Evolutionary conservation across 805 yeast species (phyloP), one percentile per base, ranked within the genome.

Genomic region (Starmerella etchellsii): DNA sequence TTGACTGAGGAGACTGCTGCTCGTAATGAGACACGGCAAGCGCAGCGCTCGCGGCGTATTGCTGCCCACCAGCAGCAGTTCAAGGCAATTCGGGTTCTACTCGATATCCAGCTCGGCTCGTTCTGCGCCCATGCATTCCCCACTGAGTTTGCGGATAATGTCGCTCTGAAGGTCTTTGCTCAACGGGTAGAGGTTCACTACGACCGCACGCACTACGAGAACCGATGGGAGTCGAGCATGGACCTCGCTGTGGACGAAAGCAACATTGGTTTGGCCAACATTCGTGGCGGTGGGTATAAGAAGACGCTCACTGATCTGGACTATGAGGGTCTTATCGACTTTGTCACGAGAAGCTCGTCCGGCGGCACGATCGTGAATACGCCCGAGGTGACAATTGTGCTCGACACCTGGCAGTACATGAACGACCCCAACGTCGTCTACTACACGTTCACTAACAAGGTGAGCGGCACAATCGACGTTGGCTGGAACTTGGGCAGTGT

Each of bases 401-500:
- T 87, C 96, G 71, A 76, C 36, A 76, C 93, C 0, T 71, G 73
- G 64, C 87, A 83, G 52, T 59, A 62, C 25, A 36, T 18, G 25
- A 64, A 64, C 18, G 41, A 34, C 22, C 31, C 39, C 19, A 61
- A 67, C 10, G 66, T 71, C 15, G 71, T 91, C 32, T 78, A 80
- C 51, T 84, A 78, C 54, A 64, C 69, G 1, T 91, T 73, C 58
- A 68, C 68, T 34, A 76, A 91, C 37, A 66, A 76, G 2, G 84
- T 91, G 63, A 94, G 83, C 8, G 96, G 95, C 22, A 75, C 83
- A 14, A 91, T 91, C 30, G 94, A 84, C 44, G 76, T 91, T 1
- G 71, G 83, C 36, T 91, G 98, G 98, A 91, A 91, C 56, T 63
- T 91, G 23, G 96, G 97, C 0, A 78, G 94, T 0, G 77, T 91